phyloP scores from a whole-genome alignment of 2,329 filamentous ascomycete genomes.

The Ambrosiella beaveri region DNA sequence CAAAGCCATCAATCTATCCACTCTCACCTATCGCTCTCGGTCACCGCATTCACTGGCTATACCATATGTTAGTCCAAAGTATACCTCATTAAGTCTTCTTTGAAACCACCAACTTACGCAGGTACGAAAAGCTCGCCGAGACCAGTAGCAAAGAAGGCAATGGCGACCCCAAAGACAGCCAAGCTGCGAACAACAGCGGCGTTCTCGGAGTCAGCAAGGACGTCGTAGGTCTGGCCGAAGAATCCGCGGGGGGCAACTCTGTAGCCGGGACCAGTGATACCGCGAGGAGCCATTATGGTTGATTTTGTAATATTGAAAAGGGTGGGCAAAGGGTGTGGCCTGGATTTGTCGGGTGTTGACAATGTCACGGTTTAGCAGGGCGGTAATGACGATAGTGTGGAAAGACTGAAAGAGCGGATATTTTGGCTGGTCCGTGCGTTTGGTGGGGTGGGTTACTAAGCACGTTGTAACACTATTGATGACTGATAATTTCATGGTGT shows the following conservation, averaged over 20 bases:
- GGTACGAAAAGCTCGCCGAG: conserved; percentile 46
- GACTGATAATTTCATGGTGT: background rate
- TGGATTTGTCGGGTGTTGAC: background rate
- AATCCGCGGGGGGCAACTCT: conserved; percentile 24
- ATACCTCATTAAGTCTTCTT: background rate
- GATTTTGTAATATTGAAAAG: background rate
- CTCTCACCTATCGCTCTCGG: background rate
- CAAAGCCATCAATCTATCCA: background rate
- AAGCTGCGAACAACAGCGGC: conserved; percentile 50
- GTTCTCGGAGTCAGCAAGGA: conserved; percentile 50
- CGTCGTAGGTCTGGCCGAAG: conserved; percentile 40
- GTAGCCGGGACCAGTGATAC: conserved; percentile 12
- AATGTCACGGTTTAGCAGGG: background rate
- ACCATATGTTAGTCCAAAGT: background rate
- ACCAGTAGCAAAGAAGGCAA: conserved; percentile 46
- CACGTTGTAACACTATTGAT: background rate
- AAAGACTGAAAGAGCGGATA: background rate
- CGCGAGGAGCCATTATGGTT: conserved; percentile 10
- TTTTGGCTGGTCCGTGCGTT: background rate
- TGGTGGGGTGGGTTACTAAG: background rate
- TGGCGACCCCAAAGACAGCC: conserved; percentile 47
- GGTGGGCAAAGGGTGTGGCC: background rate
- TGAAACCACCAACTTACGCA: conserved; percentile 28
- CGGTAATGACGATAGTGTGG: background rate
- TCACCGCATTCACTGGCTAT: background rate